phyloP scores from a whole-genome alignment of 306 rosid species.

The Biancaea sappan region DNA sequence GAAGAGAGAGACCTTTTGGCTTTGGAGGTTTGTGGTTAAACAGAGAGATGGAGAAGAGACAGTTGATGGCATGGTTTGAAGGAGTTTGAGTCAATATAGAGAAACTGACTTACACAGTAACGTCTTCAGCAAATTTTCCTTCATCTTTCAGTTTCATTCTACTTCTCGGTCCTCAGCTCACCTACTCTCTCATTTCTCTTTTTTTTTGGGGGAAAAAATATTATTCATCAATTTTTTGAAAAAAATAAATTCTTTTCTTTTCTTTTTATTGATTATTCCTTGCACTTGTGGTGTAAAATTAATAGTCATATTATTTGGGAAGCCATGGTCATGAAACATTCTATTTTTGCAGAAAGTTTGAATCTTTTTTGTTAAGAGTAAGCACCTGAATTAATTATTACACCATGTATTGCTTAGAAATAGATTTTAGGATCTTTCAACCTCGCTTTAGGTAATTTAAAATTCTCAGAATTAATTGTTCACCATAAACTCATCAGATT shows the following conservation, averaged over 20 bases:
- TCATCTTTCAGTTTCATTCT: slow-evolving; percentile 40
- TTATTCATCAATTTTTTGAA: neutral
- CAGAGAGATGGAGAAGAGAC: slow-evolving; percentile 28
- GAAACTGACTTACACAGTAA: slow-evolving; percentile 27
- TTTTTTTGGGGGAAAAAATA: slow-evolving; percentile 2
- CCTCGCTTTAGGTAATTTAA: slow-evolving; percentile 4
- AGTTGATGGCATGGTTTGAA: slow-evolving; percentile 39
- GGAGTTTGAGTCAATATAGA: slow-evolving; percentile 45
- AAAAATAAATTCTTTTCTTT: neutral
- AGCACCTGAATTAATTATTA: too few species aligned
- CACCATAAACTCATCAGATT: neutral
- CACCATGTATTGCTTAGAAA: neutral
- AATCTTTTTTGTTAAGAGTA: neutral
- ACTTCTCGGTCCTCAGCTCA: slow-evolving; percentile 56
- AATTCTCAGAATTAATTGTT: neutral
- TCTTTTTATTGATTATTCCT: neutral
- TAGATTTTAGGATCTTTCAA: neutral
- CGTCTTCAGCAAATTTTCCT: slow-evolving; percentile 52
- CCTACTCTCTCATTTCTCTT: slow-evolving; percentile 45
- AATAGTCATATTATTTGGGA: slow-evolving; percentile 17
- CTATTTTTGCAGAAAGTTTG: neutral
- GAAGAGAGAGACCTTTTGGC: slow-evolving; percentile 7
- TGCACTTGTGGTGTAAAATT: neutral
- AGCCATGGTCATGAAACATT: slow-evolving; percentile 26
- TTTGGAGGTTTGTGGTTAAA: slow-evolving; percentile 1